Evolutionary conservation across 306 rosid genomes (phyloP).

Genomic region (Cucurbita ficifolia): DNA sequence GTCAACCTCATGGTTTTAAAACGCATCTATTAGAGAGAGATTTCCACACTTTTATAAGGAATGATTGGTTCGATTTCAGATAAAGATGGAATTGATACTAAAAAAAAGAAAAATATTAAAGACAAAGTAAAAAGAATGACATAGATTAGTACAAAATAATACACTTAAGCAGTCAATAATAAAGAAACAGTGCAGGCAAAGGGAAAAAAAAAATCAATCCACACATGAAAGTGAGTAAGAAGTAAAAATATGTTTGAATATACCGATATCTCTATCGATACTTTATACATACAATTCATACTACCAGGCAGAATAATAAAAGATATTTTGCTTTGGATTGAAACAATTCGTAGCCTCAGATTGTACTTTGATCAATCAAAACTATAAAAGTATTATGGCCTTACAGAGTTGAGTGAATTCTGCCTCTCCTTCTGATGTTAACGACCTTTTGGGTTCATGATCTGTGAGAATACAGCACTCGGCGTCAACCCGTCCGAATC

Average conservation of each 20-base stretch:
- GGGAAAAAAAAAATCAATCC: background rate
- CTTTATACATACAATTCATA: background rate
- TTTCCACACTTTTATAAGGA: no score
- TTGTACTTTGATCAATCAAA: background rate
- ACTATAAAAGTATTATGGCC: background rate
- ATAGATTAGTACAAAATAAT: background rate
- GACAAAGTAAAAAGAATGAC: background rate
- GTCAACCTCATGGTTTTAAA: no score
- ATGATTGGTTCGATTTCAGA: background rate
- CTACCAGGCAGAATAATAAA: background rate
- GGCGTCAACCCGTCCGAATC: constrained; percentile 97
- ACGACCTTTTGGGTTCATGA: constrained; percentile 99
- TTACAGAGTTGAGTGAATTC: background rate
- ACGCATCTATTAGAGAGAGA: no score
- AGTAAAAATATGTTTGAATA: background rate
- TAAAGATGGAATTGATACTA: background rate
- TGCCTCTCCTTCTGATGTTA: constrained; percentile 15
- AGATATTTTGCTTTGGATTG: background rate
- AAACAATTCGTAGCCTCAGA: background rate
- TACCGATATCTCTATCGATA: background rate
- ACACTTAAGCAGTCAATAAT: background rate
- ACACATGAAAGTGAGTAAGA: background rate
- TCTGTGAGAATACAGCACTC: constrained; percentile 94
- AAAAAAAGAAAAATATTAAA: background rate
- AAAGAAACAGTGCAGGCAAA: background rate